Percentiles rank a stretch among this genome's conserved stretches.
Evolutionary conservation across 2,329 filamentous ascomycete species (phyloP).

Genomic region (Hypoxylon rubiginosum): DNA sequence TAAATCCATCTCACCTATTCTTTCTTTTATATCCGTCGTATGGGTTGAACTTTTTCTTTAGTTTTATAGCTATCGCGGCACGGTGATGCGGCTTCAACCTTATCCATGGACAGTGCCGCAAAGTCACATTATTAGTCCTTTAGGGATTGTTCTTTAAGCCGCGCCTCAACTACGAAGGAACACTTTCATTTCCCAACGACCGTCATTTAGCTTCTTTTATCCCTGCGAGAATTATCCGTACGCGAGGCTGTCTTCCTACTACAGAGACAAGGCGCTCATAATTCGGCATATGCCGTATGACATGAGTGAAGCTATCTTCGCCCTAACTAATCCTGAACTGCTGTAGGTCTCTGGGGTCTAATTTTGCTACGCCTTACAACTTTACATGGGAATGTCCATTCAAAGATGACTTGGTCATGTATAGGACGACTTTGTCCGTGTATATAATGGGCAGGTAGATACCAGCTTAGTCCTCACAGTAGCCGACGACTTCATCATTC

Average conservation of each 20-base stretch:
- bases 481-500: not conserved
- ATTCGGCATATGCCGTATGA: not conserved
- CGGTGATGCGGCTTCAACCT: not conserved
- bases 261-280: not conserved
- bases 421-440: not conserved
- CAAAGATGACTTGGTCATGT: not conserved
- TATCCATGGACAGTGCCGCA: constrained; percentile 1
- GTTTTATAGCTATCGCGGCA: not conserved
- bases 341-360: too few relatives aligned
- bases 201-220: not conserved
- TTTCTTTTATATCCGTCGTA: too few relatives aligned
- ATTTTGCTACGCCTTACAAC: not conserved
- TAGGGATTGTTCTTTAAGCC: not conserved
- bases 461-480: not conserved
- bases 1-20: too few relatives aligned
- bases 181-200: not conserved
- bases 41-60: not conserved
- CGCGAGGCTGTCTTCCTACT: not conserved
- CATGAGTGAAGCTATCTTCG: too few relatives aligned
- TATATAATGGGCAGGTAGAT: not conserved
- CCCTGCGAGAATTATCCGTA: constrained; percentile 1
- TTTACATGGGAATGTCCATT: not conserved
- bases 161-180: not conserved
- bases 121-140: not conserved
- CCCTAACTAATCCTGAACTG: too few relatives aligned